Evolutionary conservation across 768 basidiomycete genomes (phyloP), one percentile per base, ranked within the genome.

Genomic region (Crucibulum laeve): DNA sequence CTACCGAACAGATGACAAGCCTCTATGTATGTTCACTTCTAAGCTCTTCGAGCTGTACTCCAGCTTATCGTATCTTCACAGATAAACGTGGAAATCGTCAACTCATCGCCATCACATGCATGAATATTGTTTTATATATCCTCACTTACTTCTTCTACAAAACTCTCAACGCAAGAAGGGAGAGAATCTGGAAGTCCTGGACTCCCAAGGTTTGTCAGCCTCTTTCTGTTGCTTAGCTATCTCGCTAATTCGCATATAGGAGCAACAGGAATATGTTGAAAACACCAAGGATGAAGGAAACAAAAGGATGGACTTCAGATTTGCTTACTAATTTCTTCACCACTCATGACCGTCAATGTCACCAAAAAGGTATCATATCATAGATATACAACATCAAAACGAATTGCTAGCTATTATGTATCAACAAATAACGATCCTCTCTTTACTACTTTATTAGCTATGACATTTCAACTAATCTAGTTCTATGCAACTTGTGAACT

Each of bases 211-310:
- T 75, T 43, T 30, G 58, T 18, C 26, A 2, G 22, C 26, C 8
- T 30, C 25, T 33, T n/a, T 10, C 25, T 28, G n/a, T 30, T 18
- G 32, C 4, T 17, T 35, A 47, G 14, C 21, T 15, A 21, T 43
- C 40, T n/a, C 13, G 15, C 3, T 39, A 19, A 24, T 37, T 24
- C 25, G 30, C 24, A 30, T 38, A 19, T 52, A 81, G 79, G 71
- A 81, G 55, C 76, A 72, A 52, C 63, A 68, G 34, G 61, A 78
- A 15, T 86, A 87, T 57, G 54, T 83, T 1, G 68, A 72, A 42
- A 81, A 70, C 13, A 80, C 84, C n/a, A 72, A 67, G 24, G 82
- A 86, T 43, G 62, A 70, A 49, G 81, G 82, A 19, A 84, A 82
- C 50, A 58, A 71, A 47, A 61, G 79, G 25, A 56, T 84, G 46